Evolutionary conservation across 345 rosid genomes (phyloP).

Genomic region (Populus euphratica): DNA sequence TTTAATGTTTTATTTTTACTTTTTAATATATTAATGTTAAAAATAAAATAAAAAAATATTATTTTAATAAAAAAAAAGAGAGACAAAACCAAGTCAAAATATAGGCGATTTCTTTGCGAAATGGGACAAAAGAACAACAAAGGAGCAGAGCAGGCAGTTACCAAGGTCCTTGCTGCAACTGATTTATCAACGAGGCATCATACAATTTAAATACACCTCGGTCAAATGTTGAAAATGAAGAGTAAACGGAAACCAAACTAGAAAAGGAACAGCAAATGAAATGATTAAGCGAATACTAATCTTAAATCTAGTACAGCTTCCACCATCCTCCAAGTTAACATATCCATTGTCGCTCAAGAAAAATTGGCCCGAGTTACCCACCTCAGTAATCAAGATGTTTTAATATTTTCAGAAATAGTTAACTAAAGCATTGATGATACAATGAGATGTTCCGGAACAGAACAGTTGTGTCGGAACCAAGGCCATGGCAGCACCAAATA

Average conservation of each 20-base stretch:
- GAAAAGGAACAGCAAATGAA: neutral
- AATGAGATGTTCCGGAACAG: neutral
- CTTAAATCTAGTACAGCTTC: neutral
- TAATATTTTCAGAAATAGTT: neutral
- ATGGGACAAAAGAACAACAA: neutral
- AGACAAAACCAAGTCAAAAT: neutral
- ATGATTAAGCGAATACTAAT: neutral
- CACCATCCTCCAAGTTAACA: neutral
- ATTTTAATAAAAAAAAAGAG: too few relatives aligned
- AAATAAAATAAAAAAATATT: too few relatives aligned
- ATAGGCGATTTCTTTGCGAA: neutral
- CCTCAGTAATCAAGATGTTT: slow-evolving; percentile 7
- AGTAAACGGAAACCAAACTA: too few relatives aligned
- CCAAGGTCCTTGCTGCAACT: neutral
- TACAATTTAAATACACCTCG: neutral
- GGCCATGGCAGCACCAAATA: neutral
- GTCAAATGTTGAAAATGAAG: neutral
- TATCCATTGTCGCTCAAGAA: neutral
- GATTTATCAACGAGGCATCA: neutral
- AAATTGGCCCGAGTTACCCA: neutral
- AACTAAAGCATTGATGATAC: neutral
- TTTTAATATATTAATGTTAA: too few relatives aligned
- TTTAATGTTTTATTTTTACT: too few relatives aligned
- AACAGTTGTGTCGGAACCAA: neutral
- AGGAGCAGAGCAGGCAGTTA: neutral